A percentile compares a stretch with the other conserved stretches of the same genome.
Conservation (phyloP, 148 eudicot genomes). For the Chenopodium formosanum region DNA sequence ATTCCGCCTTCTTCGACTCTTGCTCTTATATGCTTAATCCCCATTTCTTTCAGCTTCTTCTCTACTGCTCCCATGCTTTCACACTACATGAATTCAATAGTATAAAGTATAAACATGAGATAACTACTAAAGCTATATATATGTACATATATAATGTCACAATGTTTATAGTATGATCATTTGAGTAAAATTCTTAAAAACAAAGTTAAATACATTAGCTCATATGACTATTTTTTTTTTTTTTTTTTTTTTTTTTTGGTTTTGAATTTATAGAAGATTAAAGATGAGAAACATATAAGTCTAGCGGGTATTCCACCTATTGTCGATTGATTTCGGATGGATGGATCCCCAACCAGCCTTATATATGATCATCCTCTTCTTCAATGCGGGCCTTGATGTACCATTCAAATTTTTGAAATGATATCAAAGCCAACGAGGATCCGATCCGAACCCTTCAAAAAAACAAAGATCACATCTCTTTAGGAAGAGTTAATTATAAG, state of each 20-base stretch:
- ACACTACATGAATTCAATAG: constrained; percentile 38
- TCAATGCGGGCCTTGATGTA: neutral
- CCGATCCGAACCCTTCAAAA: neutral
- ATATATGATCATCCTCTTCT: neutral
- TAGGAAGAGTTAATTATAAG: neutral
- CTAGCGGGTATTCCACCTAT: too few relatives aligned
- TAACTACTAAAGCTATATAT: neutral
- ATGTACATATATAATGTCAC: too few relatives aligned
- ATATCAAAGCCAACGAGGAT: neutral
- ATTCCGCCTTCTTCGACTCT: constrained; percentile 80
- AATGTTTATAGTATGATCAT: too few relatives aligned
- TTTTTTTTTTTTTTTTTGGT: too few relatives aligned
- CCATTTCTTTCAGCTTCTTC: constrained; percentile 75
- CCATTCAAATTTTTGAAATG: neutral
- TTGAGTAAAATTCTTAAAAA: too few relatives aligned
- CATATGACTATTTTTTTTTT: too few relatives aligned
- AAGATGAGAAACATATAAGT: too few relatives aligned
- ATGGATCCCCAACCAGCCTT: neutral
- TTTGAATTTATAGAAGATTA: too few relatives aligned
- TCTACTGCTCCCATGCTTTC: constrained; percentile 89
- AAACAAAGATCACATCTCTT: neutral
- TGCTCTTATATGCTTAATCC: constrained; percentile 45
- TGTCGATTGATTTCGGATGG: neutral
- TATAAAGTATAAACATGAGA: neutral
- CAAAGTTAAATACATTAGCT: too few relatives aligned